Conservation (phyloP, 306 rosid species). For the Trifolium subterraneum region DNA sequence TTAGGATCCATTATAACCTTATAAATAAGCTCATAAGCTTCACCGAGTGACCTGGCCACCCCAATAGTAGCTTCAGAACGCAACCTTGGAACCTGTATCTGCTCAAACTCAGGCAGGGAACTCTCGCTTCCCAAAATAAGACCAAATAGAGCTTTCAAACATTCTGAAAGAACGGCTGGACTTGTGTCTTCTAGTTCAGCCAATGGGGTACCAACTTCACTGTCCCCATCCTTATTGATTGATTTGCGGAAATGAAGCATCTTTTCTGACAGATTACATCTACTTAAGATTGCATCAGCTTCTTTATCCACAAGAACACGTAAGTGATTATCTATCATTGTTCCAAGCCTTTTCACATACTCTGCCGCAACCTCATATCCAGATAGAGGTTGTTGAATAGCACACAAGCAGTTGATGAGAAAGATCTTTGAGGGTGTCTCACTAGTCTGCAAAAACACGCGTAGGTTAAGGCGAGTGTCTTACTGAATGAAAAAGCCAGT, state of each 20-base stretch:
- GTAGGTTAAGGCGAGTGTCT: constrained; percentile 30
- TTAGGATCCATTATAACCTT: constrained; percentile 84
- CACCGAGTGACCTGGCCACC: constrained; percentile 81
- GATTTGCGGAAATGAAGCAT: constrained; percentile 65
- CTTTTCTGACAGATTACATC: constrained; percentile 78
- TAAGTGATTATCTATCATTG: constrained; percentile 73
- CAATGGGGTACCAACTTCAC: constrained; percentile 55
- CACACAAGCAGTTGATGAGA: constrained; percentile 87
- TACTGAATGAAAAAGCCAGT: constrained; percentile 5
- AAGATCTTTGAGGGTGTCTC: constrained; percentile 94
- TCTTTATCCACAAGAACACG: constrained; percentile 77
- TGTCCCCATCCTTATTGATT: constrained; percentile 46
- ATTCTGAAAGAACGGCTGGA: constrained; percentile 70
- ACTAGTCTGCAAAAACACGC: constrained; percentile 64
- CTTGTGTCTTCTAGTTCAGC: constrained; percentile 77
- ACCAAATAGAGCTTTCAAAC: constrained; percentile 83
- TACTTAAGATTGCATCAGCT: constrained; percentile 71
- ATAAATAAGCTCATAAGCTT: constrained; percentile 79
- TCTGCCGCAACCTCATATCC: constrained; percentile 81
- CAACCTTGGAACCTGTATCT: constrained; percentile 87
- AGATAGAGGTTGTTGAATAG: constrained; percentile 82
- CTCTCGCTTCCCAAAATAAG: constrained; percentile 87
- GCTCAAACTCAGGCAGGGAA: constrained; percentile 92
- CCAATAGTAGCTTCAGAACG: constrained; percentile 87
- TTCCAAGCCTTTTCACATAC: constrained; percentile 76